These are phyloP conservation scores for Eucommia ulmoides DNA, from an alignment of 257 asterid genomes.

Conservation along the genomic window DNA sequence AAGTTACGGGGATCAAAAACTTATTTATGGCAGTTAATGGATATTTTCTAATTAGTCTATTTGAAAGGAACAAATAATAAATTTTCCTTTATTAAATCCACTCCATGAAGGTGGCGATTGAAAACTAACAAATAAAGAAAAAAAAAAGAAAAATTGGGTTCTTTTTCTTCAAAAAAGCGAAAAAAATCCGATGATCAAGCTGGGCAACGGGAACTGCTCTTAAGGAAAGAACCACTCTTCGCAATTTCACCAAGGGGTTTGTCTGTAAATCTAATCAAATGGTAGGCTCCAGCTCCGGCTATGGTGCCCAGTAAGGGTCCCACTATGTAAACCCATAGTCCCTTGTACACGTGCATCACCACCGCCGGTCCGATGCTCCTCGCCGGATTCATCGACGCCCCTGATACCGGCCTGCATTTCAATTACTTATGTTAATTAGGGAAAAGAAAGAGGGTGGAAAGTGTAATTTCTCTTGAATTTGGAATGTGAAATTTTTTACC, in stretches of 20 bases:
- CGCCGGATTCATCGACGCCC: constrained; percentile 61
- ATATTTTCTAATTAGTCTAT: too few relatives aligned
- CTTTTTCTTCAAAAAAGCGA: too few relatives aligned
- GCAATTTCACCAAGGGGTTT: constrained; percentile 46
- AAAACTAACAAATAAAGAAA: too few relatives aligned
- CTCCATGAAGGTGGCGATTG: too few relatives aligned
- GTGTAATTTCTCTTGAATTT: not conserved
- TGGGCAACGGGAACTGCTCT: too few relatives aligned
- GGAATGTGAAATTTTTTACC: constrained; percentile 18
- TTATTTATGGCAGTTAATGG: too few relatives aligned
- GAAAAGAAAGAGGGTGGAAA: not conserved
- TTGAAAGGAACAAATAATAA: too few relatives aligned
- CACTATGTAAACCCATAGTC: constrained; percentile 41
- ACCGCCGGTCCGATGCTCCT: constrained; percentile 58
- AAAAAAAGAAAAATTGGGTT: too few relatives aligned
- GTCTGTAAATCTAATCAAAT: constrained; percentile 48
- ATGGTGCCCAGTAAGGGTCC: constrained; percentile 45
- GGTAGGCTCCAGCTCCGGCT: constrained; percentile 41
- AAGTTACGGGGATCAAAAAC: too few relatives aligned
- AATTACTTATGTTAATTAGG: not conserved
- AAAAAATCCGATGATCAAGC: too few relatives aligned
- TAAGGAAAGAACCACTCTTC: constrained; percentile 22
- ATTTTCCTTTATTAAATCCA: too few relatives aligned
- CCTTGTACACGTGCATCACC: constrained; percentile 25
- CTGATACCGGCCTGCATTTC: constrained; percentile 46